A percentile compares a stretch with the other conserved stretches of the same genome.
phyloP scores from a whole-genome alignment of 306 rosid species.

The Vicia faba region DNA sequence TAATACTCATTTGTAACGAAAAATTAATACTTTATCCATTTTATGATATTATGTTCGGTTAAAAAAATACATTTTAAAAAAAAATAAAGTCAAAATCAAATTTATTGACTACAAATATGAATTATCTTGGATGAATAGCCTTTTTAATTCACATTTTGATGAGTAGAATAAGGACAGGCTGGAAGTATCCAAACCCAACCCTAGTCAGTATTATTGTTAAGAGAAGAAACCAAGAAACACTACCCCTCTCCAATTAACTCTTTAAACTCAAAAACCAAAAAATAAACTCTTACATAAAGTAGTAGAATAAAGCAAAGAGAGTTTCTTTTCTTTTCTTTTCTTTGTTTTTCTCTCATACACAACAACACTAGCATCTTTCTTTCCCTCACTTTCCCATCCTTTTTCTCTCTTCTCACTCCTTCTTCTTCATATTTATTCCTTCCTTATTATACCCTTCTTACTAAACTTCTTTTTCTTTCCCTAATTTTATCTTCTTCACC shows the following conservation, averaged over 20 bases:
- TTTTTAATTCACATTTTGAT: constrained; percentile 41
- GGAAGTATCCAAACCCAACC: constrained; percentile 79
- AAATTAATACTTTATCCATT: too few species aligned
- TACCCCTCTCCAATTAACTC: constrained; percentile 54
- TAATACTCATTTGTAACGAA: constrained; percentile 20
- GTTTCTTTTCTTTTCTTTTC: constrained; percentile 34
- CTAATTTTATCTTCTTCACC: neutral
- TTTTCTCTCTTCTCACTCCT: constrained; percentile 38
- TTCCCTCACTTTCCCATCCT: constrained; percentile 55
- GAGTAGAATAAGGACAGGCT: constrained; percentile 75
- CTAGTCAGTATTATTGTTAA: constrained; percentile 69
- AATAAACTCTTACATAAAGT: constrained; percentile 49
- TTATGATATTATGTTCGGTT: too few species aligned
- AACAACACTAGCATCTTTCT: constrained; percentile 62
- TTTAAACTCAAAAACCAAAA: neutral
- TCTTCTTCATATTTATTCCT: constrained; percentile 36
- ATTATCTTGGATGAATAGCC: too few species aligned
- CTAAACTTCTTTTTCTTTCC: constrained; percentile 49
- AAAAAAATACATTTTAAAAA: too few species aligned
- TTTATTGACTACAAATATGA: too few species aligned
- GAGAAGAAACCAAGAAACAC: constrained; percentile 45
- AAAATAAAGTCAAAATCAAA: too few species aligned
- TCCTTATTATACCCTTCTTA: constrained; percentile 37
- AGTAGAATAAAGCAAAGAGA: constrained; percentile 54
- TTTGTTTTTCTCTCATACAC: too few species aligned